A percentile compares a stretch with the other conserved stretches of the same genome.
Evolutionary conservation across 2,329 filamentous ascomycete species (phyloP).

Genomic region (Ophiostoma perfectum): DNA sequence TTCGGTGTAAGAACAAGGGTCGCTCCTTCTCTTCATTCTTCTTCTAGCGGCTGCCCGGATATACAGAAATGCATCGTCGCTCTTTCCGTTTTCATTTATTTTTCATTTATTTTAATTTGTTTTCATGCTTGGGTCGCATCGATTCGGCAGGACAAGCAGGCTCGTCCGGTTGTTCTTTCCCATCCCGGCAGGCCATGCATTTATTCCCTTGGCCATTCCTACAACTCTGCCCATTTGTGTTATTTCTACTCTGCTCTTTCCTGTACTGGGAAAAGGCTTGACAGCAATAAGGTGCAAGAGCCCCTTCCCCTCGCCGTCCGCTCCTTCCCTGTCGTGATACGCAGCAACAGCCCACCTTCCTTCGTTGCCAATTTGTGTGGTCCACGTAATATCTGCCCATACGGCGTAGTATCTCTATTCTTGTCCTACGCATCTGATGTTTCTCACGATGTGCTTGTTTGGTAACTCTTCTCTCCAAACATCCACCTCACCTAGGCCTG

Average conservation of each 20-base stretch:
- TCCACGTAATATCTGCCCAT: background rate
- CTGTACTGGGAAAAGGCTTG: slow-evolving; percentile 5
- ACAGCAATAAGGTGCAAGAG: slow-evolving; percentile 15
- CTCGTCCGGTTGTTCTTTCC: slow-evolving; percentile 15
- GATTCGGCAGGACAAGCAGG: slow-evolving; percentile 8
- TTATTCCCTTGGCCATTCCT: background rate
- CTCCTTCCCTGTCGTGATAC: slow-evolving; percentile 6
- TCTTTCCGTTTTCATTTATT: background rate
- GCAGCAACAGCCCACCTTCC: slow-evolving; percentile 7
- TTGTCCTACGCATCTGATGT: background rate
- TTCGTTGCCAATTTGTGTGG: background rate
- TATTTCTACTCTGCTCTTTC: background rate
- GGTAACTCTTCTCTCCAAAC: background rate
- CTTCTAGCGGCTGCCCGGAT: background rate
- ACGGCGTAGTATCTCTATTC: background rate
- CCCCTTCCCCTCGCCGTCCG: slow-evolving; percentile 13
- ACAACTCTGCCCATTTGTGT: background rate
- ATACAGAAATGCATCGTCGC: background rate
- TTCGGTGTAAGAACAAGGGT: background rate
- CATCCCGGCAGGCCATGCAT: slow-evolving; percentile 13
- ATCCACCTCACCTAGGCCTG: background rate
- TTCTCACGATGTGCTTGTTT: slow-evolving; percentile 4
- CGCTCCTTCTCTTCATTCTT: background rate
- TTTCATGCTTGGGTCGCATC: slow-evolving; percentile 5
- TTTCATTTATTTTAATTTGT: too few species aligned